Conservation (phyloP, 108 stramenopile species). For the Chaetoceros muelleri region DNA sequence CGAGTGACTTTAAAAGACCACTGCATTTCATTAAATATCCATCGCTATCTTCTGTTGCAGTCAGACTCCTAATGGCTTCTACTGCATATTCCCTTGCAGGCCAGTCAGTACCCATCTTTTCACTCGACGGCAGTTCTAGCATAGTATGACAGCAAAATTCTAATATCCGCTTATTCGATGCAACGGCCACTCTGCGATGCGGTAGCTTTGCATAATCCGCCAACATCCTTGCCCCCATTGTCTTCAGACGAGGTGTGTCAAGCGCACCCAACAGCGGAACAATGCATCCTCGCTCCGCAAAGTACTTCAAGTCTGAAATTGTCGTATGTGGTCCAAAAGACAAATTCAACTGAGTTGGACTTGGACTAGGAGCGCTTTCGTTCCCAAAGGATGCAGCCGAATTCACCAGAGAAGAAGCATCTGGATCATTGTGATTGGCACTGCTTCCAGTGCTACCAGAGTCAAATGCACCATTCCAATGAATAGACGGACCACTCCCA, state of each 20-base stretch:
- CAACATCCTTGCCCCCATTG: conserved; percentile 72
- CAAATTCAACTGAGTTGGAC: conserved; percentile 36
- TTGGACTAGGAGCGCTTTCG: conserved; percentile 14
- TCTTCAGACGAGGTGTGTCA: conserved; percentile 62
- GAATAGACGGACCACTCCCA: no score
- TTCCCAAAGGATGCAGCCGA: not conserved
- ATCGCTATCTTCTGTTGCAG: conserved; percentile 84
- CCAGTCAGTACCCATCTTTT: conserved; percentile 40
- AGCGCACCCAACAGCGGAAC: conserved; percentile 65
- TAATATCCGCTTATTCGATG: conserved; percentile 61
- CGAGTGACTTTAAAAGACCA: conserved; percentile 62
- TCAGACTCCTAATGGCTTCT: conserved; percentile 77
- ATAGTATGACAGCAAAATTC: conserved; percentile 73
- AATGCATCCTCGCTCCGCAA: conserved; percentile 78
- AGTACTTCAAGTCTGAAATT: conserved; percentile 74
- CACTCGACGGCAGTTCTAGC: conserved; percentile 27
- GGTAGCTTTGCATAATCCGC: conserved; percentile 89
- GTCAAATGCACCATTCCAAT: conserved; percentile 52
- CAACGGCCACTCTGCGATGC: conserved; percentile 73
- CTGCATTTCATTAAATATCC: conserved; percentile 61
- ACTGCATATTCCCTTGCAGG: conserved; percentile 80
- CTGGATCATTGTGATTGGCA: conserved; percentile 7
- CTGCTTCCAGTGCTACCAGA: conserved; percentile 10
- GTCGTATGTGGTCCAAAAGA: conserved; percentile 72
- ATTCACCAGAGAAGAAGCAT: not conserved